Conservation (phyloP, 345 rosid species). For the Pugionium cornutum region DNA sequence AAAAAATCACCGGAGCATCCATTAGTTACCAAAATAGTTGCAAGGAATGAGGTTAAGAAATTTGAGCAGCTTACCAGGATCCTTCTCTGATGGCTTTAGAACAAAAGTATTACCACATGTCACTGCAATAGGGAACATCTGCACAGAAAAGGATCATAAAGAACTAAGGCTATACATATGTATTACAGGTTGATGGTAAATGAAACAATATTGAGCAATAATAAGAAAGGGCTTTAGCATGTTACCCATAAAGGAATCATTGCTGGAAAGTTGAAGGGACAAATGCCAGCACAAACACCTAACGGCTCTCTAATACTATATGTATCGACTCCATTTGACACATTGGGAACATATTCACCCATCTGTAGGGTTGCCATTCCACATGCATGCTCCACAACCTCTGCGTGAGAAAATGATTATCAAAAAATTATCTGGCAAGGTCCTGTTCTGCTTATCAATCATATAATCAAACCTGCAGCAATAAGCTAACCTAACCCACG, state of each 20-base stretch:
- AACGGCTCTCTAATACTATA: slow-evolving; percentile 91
- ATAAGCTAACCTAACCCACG: slow-evolving; percentile 79
- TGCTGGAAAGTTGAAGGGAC: slow-evolving; percentile 98
- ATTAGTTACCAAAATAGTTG: background rate
- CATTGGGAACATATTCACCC: slow-evolving; percentile 95
- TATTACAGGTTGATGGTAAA: background rate
- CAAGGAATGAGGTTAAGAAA: background rate
- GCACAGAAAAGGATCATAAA: slow-evolving; percentile 39
- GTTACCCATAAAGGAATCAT: slow-evolving; percentile 99
- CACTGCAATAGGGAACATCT: slow-evolving; percentile 96
- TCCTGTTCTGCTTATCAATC: background rate
- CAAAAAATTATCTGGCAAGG: background rate
- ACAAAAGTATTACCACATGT: slow-evolving; percentile 94
- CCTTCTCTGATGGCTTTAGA: slow-evolving; percentile 96
- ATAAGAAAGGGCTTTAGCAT: background rate
- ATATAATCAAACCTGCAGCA: slow-evolving; percentile 14
- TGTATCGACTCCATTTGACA: slow-evolving; percentile 89
- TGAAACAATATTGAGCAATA: background rate
- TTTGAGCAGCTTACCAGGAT: slow-evolving; percentile 60
- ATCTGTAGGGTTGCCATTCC: slow-evolving; percentile 95
- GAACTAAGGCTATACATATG: background rate
- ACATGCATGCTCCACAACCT: slow-evolving; percentile 98
- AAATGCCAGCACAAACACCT: slow-evolving; percentile 97
- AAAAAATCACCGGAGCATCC: background rate
- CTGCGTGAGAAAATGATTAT: slow-evolving; percentile 42